Conservation (phyloP, 768 basidiomycete genomes). For the Mycena pura region DNA sequence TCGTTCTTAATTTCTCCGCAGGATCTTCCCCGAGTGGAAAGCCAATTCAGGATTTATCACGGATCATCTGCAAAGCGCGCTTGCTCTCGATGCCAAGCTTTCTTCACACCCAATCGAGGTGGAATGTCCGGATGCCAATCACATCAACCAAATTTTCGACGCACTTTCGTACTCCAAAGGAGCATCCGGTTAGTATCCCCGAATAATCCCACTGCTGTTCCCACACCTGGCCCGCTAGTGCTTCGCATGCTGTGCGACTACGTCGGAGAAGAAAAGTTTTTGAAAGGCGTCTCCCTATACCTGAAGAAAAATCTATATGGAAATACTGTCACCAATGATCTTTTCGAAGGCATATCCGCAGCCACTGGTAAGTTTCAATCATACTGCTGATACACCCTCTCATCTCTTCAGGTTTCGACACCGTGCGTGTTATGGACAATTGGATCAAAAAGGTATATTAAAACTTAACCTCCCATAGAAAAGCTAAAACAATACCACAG, state of each 20-base stretch:
- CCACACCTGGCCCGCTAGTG: slow-evolving; percentile 54
- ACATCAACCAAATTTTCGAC: slow-evolving; percentile 93
- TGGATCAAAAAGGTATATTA: slow-evolving; percentile 81
- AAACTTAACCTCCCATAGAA: background rate
- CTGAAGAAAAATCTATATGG: slow-evolving; percentile 87
- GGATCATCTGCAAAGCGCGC: slow-evolving; percentile 76
- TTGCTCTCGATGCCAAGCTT: slow-evolving; percentile 81
- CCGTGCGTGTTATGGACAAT: slow-evolving; percentile 84
- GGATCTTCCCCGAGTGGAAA: slow-evolving; percentile 87
- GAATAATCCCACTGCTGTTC: background rate
- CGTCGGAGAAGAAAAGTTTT: slow-evolving; percentile 88
- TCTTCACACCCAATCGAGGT: slow-evolving; percentile 96
- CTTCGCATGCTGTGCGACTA: slow-evolving; percentile 91
- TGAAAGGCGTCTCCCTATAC: slow-evolving; percentile 89
- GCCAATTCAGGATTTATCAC: slow-evolving; percentile 83
- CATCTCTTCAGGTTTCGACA: slow-evolving; percentile 57
- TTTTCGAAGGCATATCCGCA: slow-evolving; percentile 85
- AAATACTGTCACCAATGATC: slow-evolving; percentile 84
- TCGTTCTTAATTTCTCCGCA: slow-evolving; percentile 32
- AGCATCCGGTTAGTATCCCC: slow-evolving; percentile 62
- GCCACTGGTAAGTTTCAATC: slow-evolving; percentile 57
- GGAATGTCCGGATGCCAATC: slow-evolving; percentile 84
- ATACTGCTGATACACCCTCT: background rate
- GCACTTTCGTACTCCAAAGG: slow-evolving; percentile 87
- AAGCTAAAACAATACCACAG: slow-evolving; percentile 30